Evolutionary conservation across 225 moss, liverwort and hornwort genomes (phyloP), one percentile per base, ranked within the genome.

Genomic region (Thuidium tamariscinum): DNA sequence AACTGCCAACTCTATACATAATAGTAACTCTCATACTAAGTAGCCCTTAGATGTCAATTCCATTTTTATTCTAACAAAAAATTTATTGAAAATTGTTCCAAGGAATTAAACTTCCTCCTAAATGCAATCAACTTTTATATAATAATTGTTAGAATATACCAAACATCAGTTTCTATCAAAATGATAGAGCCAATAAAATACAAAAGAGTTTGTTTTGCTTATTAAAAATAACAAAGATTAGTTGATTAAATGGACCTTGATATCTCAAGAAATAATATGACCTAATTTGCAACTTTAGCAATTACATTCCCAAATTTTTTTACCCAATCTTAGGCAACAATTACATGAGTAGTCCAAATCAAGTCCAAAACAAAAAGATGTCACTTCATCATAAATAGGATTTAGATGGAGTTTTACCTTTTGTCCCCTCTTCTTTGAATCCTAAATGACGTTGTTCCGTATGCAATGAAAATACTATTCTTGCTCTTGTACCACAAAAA

Each of bases 351-450:
- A 20, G 0, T 65, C 20, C 11, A 65, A 65, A 65, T n/a, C 11
- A 65, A 65, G 10, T 65, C 4, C 3, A 5, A 36, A 65, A 20
- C 20, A 36, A 65, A 36, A 65, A 36, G 6, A 65, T n/a, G 19
- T 10, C 11, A 18, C 3, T 63, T 19, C 65, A n/a, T n/a, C 5
- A 65, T 18, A 65, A n/a, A n/a, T n/a, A n/a, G 19, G n/a, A n/a
- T n/a, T 5, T 1, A 1, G 10, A 1, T 18, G 19, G 0, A n/a
- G 10, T 20, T 66, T 66, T n/a, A 3, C n/a, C 20, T 34, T n/a
- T 65, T n/a, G 1, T 65, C 5, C 19, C 10, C 4, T 64, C 5
- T 5, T 65, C 10, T 16, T 19, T n/a, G n/a, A n/a, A n/a, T n/a
- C n/a, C n/a, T n/a, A n/a, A 36, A 11, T 36, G 36, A 2, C 5